Percentiles rank a stretch among this genome's conserved stretches.
Conservation (phyloP, 768 basidiomycete genomes). For the Lentinus brumalis region DNA sequence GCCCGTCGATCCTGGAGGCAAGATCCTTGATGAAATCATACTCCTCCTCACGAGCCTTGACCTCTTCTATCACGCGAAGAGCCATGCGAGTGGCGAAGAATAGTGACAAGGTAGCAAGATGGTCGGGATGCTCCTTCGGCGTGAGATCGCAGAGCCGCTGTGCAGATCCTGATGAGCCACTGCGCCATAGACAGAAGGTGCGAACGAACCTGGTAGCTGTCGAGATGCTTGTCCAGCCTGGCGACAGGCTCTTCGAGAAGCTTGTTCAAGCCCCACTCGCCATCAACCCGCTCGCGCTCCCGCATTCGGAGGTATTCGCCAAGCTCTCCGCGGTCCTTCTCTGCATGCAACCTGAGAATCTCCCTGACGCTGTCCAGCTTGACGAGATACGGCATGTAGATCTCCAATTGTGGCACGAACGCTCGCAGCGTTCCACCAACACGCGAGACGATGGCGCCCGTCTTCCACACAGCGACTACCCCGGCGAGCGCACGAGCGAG, state of each 20-base stretch:
- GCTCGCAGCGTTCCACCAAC: constrained; percentile 60
- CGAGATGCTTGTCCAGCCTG: constrained; percentile 69
- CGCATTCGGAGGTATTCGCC: constrained; percentile 82
- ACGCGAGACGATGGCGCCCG: constrained; percentile 40
- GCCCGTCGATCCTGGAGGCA: constrained; percentile 57
- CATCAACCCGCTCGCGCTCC: constrained; percentile 53
- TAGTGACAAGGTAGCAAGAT: constrained; percentile 65
- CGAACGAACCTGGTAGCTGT: constrained; percentile 69
- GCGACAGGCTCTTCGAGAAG: constrained; percentile 78
- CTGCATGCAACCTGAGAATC: constrained; percentile 43
- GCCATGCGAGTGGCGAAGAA: constrained; percentile 68
- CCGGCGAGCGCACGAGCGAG: constrained; percentile 54
- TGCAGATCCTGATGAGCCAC: constrained; percentile 5
- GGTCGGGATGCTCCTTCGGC: constrained; percentile 68
- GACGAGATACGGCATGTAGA: constrained; percentile 87
- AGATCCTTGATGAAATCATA: constrained; percentile 74
- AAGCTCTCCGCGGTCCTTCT: constrained; percentile 55
- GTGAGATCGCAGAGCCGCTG: constrained; percentile 75
- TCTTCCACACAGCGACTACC: constrained; percentile 18
- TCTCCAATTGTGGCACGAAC: constrained; percentile 70
- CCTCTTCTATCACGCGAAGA: constrained; percentile 80
- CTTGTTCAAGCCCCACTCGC: constrained; percentile 63
- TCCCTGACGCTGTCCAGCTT: constrained; percentile 67
- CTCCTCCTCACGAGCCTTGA: constrained; percentile 84
- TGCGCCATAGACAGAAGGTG: not conserved